phyloP scores from a whole-genome alignment of 108 stramenopile species.

The Nitzschia sp. region DNA sequence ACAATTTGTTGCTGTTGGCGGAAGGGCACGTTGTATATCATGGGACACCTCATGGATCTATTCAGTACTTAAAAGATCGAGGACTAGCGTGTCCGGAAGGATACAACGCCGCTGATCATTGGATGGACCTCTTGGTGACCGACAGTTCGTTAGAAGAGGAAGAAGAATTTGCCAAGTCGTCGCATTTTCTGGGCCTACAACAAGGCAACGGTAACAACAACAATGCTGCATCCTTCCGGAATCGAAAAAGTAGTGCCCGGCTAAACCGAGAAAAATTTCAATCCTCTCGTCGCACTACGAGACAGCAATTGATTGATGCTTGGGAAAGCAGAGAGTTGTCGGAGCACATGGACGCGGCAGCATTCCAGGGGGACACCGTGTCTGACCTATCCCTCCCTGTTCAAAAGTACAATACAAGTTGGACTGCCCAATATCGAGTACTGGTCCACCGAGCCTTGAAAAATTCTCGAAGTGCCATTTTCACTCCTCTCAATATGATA shows the following conservation, averaged over 20 bases:
- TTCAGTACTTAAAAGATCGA: slow-evolving; percentile 38
- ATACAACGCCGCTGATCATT: slow-evolving; percentile 82
- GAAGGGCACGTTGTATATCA: slow-evolving; percentile 77
- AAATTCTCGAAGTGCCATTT: slow-evolving; percentile 68
- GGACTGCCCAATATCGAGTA: slow-evolving; percentile 56
- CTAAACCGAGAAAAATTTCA: not conserved
- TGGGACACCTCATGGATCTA: slow-evolving; percentile 59
- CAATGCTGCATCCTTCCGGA: not conserved
- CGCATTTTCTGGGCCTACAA: no score
- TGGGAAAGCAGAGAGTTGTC: slow-evolving; percentile 14
- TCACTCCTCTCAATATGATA: slow-evolving; percentile 67
- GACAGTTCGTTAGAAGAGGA: slow-evolving; percentile 38
- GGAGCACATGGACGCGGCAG: slow-evolving; percentile 2
- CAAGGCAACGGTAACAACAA: not conserved
- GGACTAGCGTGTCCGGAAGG: slow-evolving; percentile 55
- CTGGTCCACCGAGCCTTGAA: slow-evolving; percentile 64
- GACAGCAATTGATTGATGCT: slow-evolving; percentile 15
- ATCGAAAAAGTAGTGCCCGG: not conserved
- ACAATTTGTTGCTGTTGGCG: slow-evolving; percentile 66
- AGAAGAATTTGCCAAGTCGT: slow-evolving; percentile 1
- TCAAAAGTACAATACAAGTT: slow-evolving; percentile 53
- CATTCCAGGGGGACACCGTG: not conserved
- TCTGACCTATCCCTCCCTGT: not conserved
- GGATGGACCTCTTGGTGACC: slow-evolving; percentile 74
- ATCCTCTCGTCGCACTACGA: not conserved